Percentiles rank a stretch among this genome's conserved stretches.
phyloP scores from a whole-genome alignment of 495 filamentous ascomycete species.

The Daldinia bambusicola region DNA sequence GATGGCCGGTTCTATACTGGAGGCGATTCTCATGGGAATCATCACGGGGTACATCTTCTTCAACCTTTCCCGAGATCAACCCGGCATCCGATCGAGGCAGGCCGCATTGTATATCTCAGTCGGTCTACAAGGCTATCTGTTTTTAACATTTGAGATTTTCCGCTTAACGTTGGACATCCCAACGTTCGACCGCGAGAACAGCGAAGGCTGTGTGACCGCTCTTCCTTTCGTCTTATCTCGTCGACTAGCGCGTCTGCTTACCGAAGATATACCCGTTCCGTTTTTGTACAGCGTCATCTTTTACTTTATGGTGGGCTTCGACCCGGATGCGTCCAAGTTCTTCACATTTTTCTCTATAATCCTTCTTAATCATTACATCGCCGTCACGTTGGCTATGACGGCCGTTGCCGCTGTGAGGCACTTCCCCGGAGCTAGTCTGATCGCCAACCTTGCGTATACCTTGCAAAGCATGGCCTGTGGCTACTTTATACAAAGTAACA shows the following conservation, averaged over 20 bases:
- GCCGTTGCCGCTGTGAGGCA: slow-evolving; percentile 68
- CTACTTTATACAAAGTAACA: slow-evolving; percentile 75
- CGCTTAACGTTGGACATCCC: slow-evolving; percentile 75
- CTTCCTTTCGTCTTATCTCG: slow-evolving; percentile 72
- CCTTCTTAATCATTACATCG: slow-evolving; percentile 72
- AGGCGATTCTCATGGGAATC: slow-evolving; percentile 72
- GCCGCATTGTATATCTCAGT: slow-evolving; percentile 74
- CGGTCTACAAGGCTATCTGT: slow-evolving; percentile 76
- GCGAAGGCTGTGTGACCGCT: slow-evolving; percentile 75
- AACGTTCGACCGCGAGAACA: slow-evolving; percentile 76
- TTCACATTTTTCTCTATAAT: slow-evolving; percentile 74
- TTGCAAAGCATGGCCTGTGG: slow-evolving; percentile 77
- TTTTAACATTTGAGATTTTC: slow-evolving; percentile 77
- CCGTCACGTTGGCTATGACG: slow-evolving; percentile 68
- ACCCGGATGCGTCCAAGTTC: slow-evolving; percentile 66
- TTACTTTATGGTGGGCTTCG: slow-evolving; percentile 82
- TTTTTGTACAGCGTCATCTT: slow-evolving; percentile 72
- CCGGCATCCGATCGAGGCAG: slow-evolving; percentile 73
- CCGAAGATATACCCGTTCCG: slow-evolving; percentile 76
- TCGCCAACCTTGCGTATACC: slow-evolving; percentile 76
- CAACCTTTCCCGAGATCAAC: slow-evolving; percentile 64
- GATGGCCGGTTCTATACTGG: slow-evolving; percentile 69
- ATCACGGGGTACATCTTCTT: slow-evolving; percentile 78
- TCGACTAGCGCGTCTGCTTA: slow-evolving; percentile 68
- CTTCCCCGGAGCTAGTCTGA: slow-evolving; percentile 66